These are phyloP conservation scores for Lasiosphaeriaceae sp. DNA, from an alignment of 495 filamentous ascomycete species.

Conservation along the genomic window DNA sequence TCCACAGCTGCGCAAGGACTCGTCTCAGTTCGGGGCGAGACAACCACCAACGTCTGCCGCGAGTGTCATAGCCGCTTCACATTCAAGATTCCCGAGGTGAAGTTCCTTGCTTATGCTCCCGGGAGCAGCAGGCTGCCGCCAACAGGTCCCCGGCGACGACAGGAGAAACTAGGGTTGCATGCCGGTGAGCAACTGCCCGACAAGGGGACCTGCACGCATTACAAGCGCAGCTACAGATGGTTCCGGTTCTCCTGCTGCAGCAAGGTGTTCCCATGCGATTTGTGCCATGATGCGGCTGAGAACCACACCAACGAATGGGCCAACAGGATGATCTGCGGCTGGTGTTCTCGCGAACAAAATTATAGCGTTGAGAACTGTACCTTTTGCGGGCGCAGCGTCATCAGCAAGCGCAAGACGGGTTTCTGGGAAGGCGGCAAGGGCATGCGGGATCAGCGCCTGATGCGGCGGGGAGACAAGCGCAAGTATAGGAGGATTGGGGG, in stretches of 20 bases:
- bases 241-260: slow-evolving; percentile 65
- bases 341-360: slow-evolving; percentile 78
- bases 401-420: slow-evolving; percentile 62
- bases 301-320: slow-evolving; percentile 81
- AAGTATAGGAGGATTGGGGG: slow-evolving; percentile 59
- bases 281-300: slow-evolving; percentile 72
- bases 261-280: slow-evolving; percentile 71
- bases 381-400: slow-evolving; percentile 68
- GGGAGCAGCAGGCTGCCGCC: slow-evolving; percentile 39
- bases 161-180: slow-evolving; percentile 74
- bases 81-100: slow-evolving; percentile 75
- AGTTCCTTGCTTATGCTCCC: slow-evolving; percentile 68
- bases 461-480: slow-evolving; percentile 72
- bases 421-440: slow-evolving; percentile 95
- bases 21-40: slow-evolving; percentile 68
- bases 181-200: slow-evolving; percentile 75
- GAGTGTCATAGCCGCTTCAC: slow-evolving; percentile 82
- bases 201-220: slow-evolving; percentile 73
- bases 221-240: slow-evolving; percentile 78
- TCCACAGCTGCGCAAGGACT: slow-evolving; percentile 65
- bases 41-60: slow-evolving; percentile 72
- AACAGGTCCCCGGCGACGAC: slow-evolving; percentile 50
- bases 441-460: slow-evolving; percentile 63
- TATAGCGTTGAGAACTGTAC: slow-evolving; percentile 76
- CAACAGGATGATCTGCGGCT: slow-evolving; percentile 84